A percentile compares a stretch with the other conserved stretches of the same genome.
Evolutionary conservation across 495 filamentous ascomycete genomes (phyloP).

Genomic region (Tuber umbilicatum): DNA sequence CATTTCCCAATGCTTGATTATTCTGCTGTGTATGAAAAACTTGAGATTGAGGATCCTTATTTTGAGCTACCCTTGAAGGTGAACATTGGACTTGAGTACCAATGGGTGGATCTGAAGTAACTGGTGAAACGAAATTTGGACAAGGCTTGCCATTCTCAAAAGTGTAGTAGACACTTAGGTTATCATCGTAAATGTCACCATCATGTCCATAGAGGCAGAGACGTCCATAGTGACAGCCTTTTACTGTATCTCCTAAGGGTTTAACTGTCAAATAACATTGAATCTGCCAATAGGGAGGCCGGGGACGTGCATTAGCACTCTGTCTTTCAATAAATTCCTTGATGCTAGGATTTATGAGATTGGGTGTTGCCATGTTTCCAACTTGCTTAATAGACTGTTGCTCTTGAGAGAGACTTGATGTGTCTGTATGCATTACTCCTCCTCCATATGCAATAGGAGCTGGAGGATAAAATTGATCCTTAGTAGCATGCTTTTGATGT

Average conservation of each 20-base stretch:
- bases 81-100: background rate
- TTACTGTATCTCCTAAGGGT: background rate
- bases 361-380: background rate
- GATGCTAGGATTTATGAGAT: background rate
- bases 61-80: background rate
- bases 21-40: background rate
- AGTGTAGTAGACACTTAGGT: background rate
- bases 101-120: background rate
- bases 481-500: background rate
- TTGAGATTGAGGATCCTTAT: background rate
- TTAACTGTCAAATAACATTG: background rate
- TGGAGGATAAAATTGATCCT: rapidly evolving
- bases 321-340: background rate
- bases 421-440: too few relatives aligned
- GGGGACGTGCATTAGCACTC: background rate
- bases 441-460: too few relatives aligned
- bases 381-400: background rate
- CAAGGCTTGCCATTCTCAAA: background rate
- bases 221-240: background rate
- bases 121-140: background rate
- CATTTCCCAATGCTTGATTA: background rate
- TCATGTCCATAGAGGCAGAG: background rate
- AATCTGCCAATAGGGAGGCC: background rate
- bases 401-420: background rate
- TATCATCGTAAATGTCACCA: background rate